phyloP scores from a whole-genome alignment of 1,139 yeast genomes.

The Pichia inconspicua region DNA sequence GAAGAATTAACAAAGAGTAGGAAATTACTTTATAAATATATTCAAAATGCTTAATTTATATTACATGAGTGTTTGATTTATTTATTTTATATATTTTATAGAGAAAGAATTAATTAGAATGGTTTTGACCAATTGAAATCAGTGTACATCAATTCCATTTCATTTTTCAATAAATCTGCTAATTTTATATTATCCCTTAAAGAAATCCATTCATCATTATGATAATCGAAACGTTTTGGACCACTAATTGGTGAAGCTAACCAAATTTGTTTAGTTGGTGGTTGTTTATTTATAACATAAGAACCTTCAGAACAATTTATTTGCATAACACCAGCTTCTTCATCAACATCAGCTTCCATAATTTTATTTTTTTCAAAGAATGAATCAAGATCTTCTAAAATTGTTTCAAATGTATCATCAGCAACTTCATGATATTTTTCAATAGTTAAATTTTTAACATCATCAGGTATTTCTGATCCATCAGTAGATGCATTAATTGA shows the following conservation, averaged over 20 bases:
- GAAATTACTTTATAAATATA: conserved; percentile 9
- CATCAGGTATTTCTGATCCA: conserved; percentile 45
- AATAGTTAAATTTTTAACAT: conserved; percentile 39
- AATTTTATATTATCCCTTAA: conserved; percentile 48
- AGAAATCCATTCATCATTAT: conserved; percentile 53
- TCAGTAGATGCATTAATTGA: conserved; percentile 32
- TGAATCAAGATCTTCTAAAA: conserved; percentile 57
- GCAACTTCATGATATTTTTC: conserved; percentile 53
- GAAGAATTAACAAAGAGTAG: conserved; percentile 14
- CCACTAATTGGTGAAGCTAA: conserved; percentile 88
- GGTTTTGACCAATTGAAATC: conserved; percentile 17
- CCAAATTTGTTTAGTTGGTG: conserved; percentile 93
- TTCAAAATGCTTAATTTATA: conserved; percentile 1
- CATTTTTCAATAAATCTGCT: conserved; percentile 40
- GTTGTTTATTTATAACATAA: conserved; percentile 87
- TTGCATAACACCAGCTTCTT: conserved; percentile 73
- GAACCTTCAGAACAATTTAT: conserved; percentile 64
- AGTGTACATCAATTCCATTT: conserved; percentile 35
- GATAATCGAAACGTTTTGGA: conserved; percentile 65
- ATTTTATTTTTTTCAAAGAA: conserved; percentile 44
- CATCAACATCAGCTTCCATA: conserved; percentile 68
- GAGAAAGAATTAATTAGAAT: conserved; percentile 2
- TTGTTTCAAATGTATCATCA: conserved; percentile 53
- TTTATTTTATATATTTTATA: neutral
- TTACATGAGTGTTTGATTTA: no score